These are phyloP conservation scores for Dryas integrifolia DNA, from an alignment of 331 rosid species.

Conservation along the genomic window DNA sequence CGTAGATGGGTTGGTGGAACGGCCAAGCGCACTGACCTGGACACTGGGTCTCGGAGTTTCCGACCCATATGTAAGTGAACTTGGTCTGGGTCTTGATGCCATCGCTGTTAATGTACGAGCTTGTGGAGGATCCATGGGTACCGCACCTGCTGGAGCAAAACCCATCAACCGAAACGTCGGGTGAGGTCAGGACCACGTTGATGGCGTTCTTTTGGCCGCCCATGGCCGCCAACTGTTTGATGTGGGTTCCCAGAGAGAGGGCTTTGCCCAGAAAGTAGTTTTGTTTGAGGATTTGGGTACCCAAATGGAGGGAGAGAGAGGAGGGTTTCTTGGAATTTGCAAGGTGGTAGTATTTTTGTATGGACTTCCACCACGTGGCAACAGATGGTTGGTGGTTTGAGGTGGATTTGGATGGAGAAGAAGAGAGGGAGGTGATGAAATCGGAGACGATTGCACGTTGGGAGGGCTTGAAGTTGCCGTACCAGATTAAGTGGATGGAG, in stretches of 20 bases:
- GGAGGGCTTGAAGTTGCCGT: conserved; percentile 63
- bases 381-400: conserved; percentile 50
- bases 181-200: conserved; percentile 60
- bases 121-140: conserved; percentile 46
- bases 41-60: conserved; percentile 63
- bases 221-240: conserved; percentile 53
- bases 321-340: conserved; percentile 27
- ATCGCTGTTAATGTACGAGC: not conserved
- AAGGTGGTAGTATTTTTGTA: conserved; percentile 59
- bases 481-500: conserved; percentile 68
- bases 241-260: conserved; percentile 35
- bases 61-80: conserved; percentile 74
- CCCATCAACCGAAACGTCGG: conserved; percentile 58
- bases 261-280: conserved; percentile 60
- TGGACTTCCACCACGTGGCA: conserved; percentile 65
- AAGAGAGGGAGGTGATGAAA: conserved; percentile 58
- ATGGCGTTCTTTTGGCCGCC: conserved; percentile 48
- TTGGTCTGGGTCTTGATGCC: conserved; percentile 37
- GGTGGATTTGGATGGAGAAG: conserved; percentile 34
- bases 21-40: conserved; percentile 80
- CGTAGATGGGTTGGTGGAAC: conserved; percentile 70
- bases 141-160: conserved; percentile 70
- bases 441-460: conserved; percentile 58
- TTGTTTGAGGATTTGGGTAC: conserved; percentile 48
- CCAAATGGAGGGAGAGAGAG: conserved; percentile 40